These are phyloP conservation scores for Pichia nakasei DNA, from an alignment of 805 yeast species.

Conservation along the genomic window DNA sequence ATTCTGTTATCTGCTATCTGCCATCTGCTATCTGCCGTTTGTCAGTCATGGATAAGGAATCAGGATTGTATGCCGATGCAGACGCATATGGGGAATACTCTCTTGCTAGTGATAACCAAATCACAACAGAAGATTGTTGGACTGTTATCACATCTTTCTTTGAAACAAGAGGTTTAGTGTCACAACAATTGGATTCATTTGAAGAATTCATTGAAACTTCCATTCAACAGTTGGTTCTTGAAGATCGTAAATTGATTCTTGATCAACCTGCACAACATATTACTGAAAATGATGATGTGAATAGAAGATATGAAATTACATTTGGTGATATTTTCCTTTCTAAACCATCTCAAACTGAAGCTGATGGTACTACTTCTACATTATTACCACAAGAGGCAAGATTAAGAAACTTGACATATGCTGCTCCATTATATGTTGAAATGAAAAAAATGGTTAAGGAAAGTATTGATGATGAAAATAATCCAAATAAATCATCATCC, in stretches of 20 bases:
- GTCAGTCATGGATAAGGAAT: too few relatives aligned
- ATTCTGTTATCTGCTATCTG: too few relatives aligned
- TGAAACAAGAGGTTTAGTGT: constrained; percentile 92
- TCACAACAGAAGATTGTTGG: constrained; percentile 98
- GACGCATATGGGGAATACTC: background rate
- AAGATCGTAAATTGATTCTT: constrained; percentile 84
- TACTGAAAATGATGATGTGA: constrained; percentile 79
- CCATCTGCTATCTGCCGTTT: too few relatives aligned
- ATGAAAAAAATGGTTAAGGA: constrained; percentile 85
- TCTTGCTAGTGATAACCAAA: background rate
- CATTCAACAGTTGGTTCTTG: constrained; percentile 93
- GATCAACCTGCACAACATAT: constrained; percentile 99
- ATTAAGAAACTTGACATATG: constrained; percentile 88
- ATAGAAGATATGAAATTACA: constrained; percentile 90
- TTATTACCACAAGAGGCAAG: constrained; percentile 98
- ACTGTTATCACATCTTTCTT: constrained; percentile 93
- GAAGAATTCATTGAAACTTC: constrained; percentile 96
- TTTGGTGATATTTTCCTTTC: constrained; percentile 96
- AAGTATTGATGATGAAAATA: constrained; percentile 62
- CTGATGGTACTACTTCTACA: constrained; percentile 99
- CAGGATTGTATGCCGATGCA: background rate
- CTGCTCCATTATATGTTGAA: constrained; percentile 93
- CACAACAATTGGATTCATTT: constrained; percentile 96
- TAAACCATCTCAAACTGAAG: constrained; percentile 97
- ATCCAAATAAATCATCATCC: constrained; percentile 28